phyloP scores from a whole-genome alignment of 2,329 filamentous ascomycete species.

The Claviceps sp. region DNA sequence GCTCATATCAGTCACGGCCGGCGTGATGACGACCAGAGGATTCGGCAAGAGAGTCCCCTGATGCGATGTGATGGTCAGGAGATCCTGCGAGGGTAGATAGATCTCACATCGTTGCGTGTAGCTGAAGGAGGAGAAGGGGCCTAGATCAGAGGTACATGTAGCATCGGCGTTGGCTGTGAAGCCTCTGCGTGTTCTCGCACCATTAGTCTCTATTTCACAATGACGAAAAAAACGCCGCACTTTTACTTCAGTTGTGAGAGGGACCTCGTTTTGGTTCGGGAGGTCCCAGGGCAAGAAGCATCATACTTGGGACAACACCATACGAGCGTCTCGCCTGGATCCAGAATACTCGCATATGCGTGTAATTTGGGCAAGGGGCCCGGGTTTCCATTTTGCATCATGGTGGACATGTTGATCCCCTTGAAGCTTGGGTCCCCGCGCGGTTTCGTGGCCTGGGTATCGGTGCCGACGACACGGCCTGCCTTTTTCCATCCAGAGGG shows the following conservation, averaged over 20 bases:
- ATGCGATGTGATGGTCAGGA: background rate
- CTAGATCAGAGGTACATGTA: constrained; percentile 6
- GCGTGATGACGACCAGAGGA: background rate
- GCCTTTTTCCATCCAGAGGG: constrained; percentile 14
- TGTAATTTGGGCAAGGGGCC: background rate
- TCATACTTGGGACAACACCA: constrained; percentile 13
- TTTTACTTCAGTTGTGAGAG: background rate
- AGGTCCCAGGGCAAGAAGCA: background rate
- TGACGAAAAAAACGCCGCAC: background rate
- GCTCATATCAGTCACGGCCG: background rate
- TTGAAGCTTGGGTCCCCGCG: constrained; percentile 11
- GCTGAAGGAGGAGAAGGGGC: background rate
- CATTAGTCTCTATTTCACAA: background rate
- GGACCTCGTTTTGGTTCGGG: background rate
- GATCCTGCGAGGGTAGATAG: background rate
- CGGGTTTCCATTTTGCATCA: background rate
- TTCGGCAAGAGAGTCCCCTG: background rate
- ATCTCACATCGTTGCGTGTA: background rate
- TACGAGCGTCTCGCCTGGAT: constrained; percentile 10
- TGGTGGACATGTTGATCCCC: background rate
- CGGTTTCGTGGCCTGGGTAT: background rate
- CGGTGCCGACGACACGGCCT: constrained; percentile 7
- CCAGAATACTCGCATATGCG: constrained; percentile 3
- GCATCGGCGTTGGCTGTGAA: constrained; percentile 4
- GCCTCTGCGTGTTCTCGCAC: constrained; percentile 5